These are phyloP conservation scores for Chrysosporium keratinophilum DNA, from an alignment of 2,329 filamentous ascomycete genomes.

Conservation along the genomic window DNA sequence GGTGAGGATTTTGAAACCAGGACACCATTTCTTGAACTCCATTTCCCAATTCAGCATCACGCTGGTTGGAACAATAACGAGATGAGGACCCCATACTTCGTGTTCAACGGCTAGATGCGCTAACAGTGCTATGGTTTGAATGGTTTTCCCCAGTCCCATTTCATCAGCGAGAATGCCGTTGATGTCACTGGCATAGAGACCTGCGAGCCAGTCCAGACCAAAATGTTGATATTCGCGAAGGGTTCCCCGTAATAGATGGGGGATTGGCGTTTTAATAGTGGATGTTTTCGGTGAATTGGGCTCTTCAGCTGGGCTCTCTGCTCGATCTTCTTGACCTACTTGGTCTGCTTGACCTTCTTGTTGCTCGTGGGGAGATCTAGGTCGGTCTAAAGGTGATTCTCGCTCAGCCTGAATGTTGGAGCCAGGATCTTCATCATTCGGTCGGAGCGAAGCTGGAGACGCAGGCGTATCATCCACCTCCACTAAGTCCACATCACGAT, in stretches of 20 bases:
- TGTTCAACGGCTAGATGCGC: slow-evolving; percentile 86
- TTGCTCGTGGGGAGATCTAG: neutral
- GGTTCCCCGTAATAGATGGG: slow-evolving; percentile 73
- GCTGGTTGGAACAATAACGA: slow-evolving; percentile 93
- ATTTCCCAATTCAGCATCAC: slow-evolving; percentile 99
- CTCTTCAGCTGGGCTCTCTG: neutral
- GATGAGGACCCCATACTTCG: slow-evolving; percentile 87
- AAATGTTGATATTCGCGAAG: slow-evolving; percentile 93
- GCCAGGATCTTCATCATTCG: neutral
- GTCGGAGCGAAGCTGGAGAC: neutral
- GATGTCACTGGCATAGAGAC: slow-evolving; percentile 80
- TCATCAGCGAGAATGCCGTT: slow-evolving; percentile 97
- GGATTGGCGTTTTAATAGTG: slow-evolving; percentile 57
- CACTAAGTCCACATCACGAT: neutral
- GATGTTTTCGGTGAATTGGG: neutral
- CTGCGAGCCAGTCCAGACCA: slow-evolving; percentile 93
- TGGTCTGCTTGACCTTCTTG: neutral
- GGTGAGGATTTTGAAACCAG: slow-evolving; percentile 93
- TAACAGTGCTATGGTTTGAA: slow-evolving; percentile 89
- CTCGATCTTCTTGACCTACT: neutral
- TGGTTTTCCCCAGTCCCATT: slow-evolving; percentile 97
- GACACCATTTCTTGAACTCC: slow-evolving; percentile 98
- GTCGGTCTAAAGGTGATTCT: neutral
- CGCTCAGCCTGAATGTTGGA: neutral
- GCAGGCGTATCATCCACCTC: neutral